These are phyloP conservation scores for Cercis canadensis DNA, from an alignment of 306 rosid genomes.

Conservation along the genomic window DNA sequence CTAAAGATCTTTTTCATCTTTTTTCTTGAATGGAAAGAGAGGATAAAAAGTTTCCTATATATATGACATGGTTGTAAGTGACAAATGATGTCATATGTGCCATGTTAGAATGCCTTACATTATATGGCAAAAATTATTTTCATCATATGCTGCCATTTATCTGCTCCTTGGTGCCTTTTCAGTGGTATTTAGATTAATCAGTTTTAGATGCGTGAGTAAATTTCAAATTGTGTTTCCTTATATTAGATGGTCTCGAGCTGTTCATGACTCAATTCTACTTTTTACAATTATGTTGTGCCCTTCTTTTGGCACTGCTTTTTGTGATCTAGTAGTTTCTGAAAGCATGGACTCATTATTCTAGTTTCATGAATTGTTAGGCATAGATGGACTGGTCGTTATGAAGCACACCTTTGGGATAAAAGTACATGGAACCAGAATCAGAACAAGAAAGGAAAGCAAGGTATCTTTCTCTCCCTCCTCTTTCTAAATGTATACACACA, in stretches of 20 bases:
- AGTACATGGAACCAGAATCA: slow-evolving; percentile 99
- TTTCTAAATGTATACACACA: neutral
- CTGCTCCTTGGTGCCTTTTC: neutral
- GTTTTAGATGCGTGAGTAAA: neutral
- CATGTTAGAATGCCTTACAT: neutral
- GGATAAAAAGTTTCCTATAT: neutral
- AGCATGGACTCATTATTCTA: slow-evolving; percentile 2
- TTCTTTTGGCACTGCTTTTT: neutral
- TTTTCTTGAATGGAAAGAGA: neutral
- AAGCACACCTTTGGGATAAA: slow-evolving; percentile 99
- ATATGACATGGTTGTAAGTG: neutral
- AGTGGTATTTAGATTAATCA: neutral
- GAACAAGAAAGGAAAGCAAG: slow-evolving; percentile 99
- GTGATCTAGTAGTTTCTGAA: slow-evolving; percentile 7
- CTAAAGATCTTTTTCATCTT: neutral
- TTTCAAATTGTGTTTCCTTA: neutral
- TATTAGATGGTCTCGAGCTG: neutral
- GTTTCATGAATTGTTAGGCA: slow-evolving; percentile 63
- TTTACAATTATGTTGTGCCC: neutral
- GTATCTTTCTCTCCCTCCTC: slow-evolving; percentile 40
- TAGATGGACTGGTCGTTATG: slow-evolving; percentile 99
- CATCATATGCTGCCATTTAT: neutral
- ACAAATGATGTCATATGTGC: neutral
- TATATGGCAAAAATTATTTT: neutral
- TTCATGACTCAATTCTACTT: neutral